These are phyloP conservation scores for Serendipita indica DNA, from an alignment of 768 basidiomycete genomes.

Conservation along the genomic window DNA sequence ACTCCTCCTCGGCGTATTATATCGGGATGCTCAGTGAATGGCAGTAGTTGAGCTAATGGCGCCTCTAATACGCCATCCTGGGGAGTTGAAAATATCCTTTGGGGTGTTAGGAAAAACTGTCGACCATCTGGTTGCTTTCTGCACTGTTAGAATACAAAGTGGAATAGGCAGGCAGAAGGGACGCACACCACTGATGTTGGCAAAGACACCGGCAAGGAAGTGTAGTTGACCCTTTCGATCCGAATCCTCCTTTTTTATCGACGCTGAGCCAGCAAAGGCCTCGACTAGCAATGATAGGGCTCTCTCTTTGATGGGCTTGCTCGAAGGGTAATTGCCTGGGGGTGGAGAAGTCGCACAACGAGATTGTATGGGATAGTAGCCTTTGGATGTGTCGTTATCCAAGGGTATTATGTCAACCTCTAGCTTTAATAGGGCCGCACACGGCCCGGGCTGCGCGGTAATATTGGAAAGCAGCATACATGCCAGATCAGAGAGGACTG, in stretches of 20 bases:
- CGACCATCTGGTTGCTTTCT: slow-evolving; percentile 50
- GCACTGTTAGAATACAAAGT: neutral
- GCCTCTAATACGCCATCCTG: slow-evolving; percentile 44
- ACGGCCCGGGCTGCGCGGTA: slow-evolving; percentile 56
- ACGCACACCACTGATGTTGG: slow-evolving; percentile 71
- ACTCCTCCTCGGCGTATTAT: slow-evolving; percentile 78
- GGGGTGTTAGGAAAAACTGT: slow-evolving; percentile 64
- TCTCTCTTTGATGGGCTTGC: slow-evolving; percentile 35
- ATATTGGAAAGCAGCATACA: slow-evolving; percentile 97
- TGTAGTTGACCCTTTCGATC: slow-evolving; percentile 61
- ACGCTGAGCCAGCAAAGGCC: slow-evolving; percentile 68
- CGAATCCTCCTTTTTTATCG: slow-evolving; percentile 30
- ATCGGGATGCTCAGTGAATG: slow-evolving; percentile 84
- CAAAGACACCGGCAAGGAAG: slow-evolving; percentile 88
- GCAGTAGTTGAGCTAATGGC: slow-evolving; percentile 64
- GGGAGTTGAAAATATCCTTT: slow-evolving; percentile 33
- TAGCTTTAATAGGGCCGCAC: slow-evolving; percentile 46
- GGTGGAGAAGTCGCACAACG: slow-evolving; percentile 64
- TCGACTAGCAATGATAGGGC: slow-evolving; percentile 78
- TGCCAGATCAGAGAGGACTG: slow-evolving; percentile 83
- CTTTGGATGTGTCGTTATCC: slow-evolving; percentile 36
- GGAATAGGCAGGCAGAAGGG: neutral
- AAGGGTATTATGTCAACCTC: slow-evolving; percentile 37
- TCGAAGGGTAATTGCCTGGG: slow-evolving; percentile 56
- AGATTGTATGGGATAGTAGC: slow-evolving; percentile 60